Conservation (phyloP, 768 basidiomycete species). For the Xanthoconium purpureum region DNA sequence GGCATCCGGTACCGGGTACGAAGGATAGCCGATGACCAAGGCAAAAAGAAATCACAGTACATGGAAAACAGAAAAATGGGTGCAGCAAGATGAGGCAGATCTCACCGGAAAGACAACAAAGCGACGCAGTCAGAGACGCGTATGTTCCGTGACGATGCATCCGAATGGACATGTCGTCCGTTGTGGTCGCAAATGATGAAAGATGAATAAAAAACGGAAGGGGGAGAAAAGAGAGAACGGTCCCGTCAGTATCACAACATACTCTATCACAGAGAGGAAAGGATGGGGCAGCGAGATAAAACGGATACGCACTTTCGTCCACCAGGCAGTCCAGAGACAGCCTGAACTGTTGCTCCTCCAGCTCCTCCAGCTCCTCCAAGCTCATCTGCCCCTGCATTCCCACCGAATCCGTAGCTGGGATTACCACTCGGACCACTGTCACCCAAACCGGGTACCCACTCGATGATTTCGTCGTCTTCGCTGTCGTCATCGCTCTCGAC, state of each 20-base stretch:
- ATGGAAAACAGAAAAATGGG: not conserved
- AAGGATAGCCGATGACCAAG: slow-evolving; percentile 9
- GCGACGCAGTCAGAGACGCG: not conserved
- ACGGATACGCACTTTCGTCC: slow-evolving; percentile 26
- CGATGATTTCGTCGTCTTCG: slow-evolving; percentile 28
- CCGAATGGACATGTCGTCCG: not conserved
- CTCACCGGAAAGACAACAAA: slow-evolving; percentile 2
- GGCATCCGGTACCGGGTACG: slow-evolving; percentile 11
- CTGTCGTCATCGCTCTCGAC: slow-evolving; percentile 31
- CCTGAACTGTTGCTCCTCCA: slow-evolving; percentile 1
- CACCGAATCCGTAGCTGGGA: not conserved
- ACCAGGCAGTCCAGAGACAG: slow-evolving; percentile 14
- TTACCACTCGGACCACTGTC: not conserved
- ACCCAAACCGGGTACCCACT: slow-evolving; percentile 19
- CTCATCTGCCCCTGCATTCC: not conserved
- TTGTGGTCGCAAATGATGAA: not conserved
- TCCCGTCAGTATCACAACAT: slow-evolving; percentile 12
- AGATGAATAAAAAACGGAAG: not conserved
- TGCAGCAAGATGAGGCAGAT: not conserved
- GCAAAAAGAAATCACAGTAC: not conserved
- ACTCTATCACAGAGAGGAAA: not conserved
- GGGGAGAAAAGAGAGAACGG: not conserved
- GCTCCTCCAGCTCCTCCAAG: slow-evolving; percentile 7
- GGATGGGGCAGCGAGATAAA: not conserved
- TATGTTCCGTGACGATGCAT: not conserved